phyloP scores from a whole-genome alignment of 2,329 filamentous ascomycete species.

The Venturia effusa region DNA sequence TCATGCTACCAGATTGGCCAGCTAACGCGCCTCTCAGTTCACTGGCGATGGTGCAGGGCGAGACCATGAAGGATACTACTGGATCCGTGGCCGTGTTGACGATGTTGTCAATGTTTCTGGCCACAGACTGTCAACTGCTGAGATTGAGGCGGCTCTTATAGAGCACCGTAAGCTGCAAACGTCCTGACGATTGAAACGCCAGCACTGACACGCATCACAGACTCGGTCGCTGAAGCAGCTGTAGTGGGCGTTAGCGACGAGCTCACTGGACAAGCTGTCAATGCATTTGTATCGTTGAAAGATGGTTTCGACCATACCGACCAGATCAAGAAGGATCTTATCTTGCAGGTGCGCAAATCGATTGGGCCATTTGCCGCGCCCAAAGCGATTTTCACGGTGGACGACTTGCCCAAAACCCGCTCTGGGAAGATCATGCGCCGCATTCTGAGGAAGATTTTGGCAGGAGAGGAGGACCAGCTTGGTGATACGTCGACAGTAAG shows the following conservation, averaged over 20 bases:
- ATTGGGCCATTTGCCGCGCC: slow-evolving; percentile 96
- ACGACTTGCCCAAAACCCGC: slow-evolving; percentile 92
- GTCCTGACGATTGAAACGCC: slow-evolving; percentile 16
- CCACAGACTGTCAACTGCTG: slow-evolving; percentile 89
- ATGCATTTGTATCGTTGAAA: slow-evolving; percentile 91
- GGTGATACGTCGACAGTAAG: slow-evolving; percentile 86
- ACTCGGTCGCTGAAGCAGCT: slow-evolving; percentile 81
- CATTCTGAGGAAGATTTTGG: slow-evolving; percentile 92
- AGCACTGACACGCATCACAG: slow-evolving; percentile 19
- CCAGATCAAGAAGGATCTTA: slow-evolving; percentile 81
- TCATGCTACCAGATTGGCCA: neutral
- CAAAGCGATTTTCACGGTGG: slow-evolving; percentile 83
- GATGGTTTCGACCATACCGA: slow-evolving; percentile 67
- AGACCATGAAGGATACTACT: slow-evolving; percentile 98
- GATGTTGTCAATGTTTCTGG: slow-evolving; percentile 98
- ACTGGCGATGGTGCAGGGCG: slow-evolving; percentile 89
- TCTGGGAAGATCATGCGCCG: slow-evolving; percentile 99
- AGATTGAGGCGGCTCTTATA: slow-evolving; percentile 93
- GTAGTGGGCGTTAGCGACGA: slow-evolving; percentile 91
- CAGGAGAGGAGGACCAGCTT: slow-evolving; percentile 92
- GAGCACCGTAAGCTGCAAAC: slow-evolving; percentile 54
- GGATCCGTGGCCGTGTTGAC: slow-evolving; percentile 96
- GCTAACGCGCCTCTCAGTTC: slow-evolving; percentile 45
- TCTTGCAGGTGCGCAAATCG: slow-evolving; percentile 90
- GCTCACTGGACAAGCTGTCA: slow-evolving; percentile 92